A percentile compares a stretch with the other conserved stretches of the same genome.
phyloP scores from a whole-genome alignment of 768 basidiomycete genomes.

The Agaricus sinodeliciosus region DNA sequence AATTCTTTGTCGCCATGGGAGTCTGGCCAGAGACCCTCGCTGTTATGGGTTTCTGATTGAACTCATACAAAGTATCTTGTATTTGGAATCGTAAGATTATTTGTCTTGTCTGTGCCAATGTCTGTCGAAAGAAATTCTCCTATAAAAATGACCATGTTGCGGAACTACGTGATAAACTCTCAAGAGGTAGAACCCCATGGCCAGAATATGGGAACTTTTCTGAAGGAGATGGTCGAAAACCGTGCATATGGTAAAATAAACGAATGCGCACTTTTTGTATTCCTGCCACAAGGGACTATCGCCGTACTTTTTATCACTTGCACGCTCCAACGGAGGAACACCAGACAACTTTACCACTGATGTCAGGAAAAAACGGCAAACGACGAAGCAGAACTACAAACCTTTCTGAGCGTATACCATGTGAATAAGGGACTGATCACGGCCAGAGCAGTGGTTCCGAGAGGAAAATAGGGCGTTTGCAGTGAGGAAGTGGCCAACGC shows the following conservation, averaged over 20 bases:
- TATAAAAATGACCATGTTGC: neutral
- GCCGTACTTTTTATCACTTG: conserved; percentile 49
- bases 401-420: conserved; percentile 50
- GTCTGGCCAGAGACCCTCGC: conserved; percentile 25
- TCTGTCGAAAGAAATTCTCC: neutral
- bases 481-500: conserved; percentile 45
- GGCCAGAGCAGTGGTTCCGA: conserved; percentile 35
- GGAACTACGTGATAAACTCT: neutral
- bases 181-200: conserved; percentile 30
- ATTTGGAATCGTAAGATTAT: neutral
- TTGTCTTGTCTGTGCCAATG: neutral
- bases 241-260: neutral
- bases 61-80: neutral
- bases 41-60: conserved; percentile 24
- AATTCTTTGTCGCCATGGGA: conserved; percentile 26
- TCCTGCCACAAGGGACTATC: conserved; percentile 47
- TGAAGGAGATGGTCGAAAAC: neutral
- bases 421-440: conserved; percentile 57
- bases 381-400: neutral
- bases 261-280: conserved; percentile 46
- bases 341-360: conserved; percentile 45
- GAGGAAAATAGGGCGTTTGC: conserved; percentile 37
- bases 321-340: conserved; percentile 61
- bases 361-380: neutral
- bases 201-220: conserved; percentile 37